A percentile compares a stretch with the other conserved stretches of the same genome.
phyloP scores from a whole-genome alignment of 2,329 filamentous ascomycete species.

The Penicillium concentricum region DNA sequence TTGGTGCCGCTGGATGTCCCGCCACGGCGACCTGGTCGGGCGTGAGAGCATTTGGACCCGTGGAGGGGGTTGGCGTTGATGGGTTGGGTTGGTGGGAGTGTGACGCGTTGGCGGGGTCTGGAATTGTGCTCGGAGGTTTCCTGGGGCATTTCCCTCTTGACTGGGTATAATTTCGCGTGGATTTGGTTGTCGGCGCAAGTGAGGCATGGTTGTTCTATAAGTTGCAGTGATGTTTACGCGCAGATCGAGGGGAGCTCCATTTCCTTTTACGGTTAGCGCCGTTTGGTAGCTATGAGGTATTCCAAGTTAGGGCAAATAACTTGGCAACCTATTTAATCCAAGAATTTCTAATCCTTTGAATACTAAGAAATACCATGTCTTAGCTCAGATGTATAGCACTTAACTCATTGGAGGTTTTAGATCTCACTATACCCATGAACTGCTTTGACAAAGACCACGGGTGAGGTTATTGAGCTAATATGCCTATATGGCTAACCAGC shows the following conservation, averaged over 20 bases:
- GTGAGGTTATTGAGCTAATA: too few relatives aligned
- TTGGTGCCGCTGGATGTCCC: slow-evolving; percentile 12
- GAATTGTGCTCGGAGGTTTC: slow-evolving; percentile 28
- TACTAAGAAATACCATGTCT: too few relatives aligned
- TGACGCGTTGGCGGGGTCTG: slow-evolving; percentile 33
- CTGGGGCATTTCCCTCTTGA: slow-evolving; percentile 12
- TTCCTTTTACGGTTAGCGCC: slow-evolving; percentile 20
- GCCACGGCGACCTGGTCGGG: slow-evolving; percentile 22
- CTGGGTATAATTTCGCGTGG: slow-evolving; percentile 9
- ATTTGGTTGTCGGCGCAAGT: slow-evolving; percentile 24
- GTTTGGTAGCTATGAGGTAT: not conserved
- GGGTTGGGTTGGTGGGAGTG: slow-evolving; percentile 27
- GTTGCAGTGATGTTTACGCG: slow-evolving; percentile 12
- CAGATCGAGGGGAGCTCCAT: slow-evolving; percentile 12
- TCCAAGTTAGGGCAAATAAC: not conserved
- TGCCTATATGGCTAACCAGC: too few relatives aligned
- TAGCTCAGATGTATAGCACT: too few relatives aligned
- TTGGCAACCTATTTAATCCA: too few relatives aligned
- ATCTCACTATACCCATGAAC: too few relatives aligned
- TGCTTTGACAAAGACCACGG: too few relatives aligned
- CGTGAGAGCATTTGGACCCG: slow-evolving; percentile 24
- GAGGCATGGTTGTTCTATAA: slow-evolving; percentile 16
- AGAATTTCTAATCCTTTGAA: too few relatives aligned
- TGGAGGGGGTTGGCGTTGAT: slow-evolving; percentile 25
- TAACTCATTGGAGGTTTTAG: too few relatives aligned